phyloP scores from a whole-genome alignment of 306 rosid genomes.

The Casuarina glauca region DNA sequence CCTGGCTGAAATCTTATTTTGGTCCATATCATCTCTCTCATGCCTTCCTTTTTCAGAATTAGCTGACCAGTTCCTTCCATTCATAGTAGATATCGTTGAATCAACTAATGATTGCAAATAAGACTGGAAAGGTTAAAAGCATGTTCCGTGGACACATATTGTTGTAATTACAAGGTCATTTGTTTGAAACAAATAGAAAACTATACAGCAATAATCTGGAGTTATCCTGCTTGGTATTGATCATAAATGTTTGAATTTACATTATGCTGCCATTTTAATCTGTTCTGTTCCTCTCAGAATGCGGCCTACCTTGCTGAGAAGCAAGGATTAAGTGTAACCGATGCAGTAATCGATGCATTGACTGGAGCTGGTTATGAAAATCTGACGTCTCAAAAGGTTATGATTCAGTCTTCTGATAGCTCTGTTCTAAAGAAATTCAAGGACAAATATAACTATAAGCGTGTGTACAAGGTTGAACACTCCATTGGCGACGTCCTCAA shows the following conservation, averaged over 20 bases:
- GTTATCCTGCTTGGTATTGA: not conserved
- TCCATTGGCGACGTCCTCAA: conserved; percentile 40
- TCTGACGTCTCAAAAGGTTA: conserved; percentile 48
- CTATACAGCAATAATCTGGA: not conserved
- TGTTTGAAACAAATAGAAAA: not conserved
- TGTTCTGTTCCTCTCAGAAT: conserved; percentile 50
- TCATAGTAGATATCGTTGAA: not conserved
- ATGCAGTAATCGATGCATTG: conserved; percentile 55
- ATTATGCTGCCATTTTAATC: conserved; percentile 4
- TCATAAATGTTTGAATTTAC: conserved; percentile 12
- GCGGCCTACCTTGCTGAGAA: conserved; percentile 75
- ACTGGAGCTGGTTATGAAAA: conserved; percentile 67
- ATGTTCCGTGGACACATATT: not conserved
- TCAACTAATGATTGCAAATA: not conserved
- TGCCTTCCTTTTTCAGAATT: not conserved
- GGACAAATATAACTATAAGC: conserved; percentile 56
- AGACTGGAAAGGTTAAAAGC: not conserved
- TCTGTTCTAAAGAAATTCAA: conserved; percentile 65
- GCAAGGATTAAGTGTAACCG: conserved; percentile 49
- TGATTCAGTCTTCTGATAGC: conserved; percentile 78
- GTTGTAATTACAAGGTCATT: not conserved
- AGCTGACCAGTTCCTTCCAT: not conserved
- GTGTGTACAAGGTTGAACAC: conserved; percentile 68
- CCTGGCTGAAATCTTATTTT: not conserved
- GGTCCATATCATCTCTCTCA: conserved; percentile 7